phyloP scores from a whole-genome alignment of 2,329 filamentous ascomycete species.

The Ophiostoma triangulosporum region DNA sequence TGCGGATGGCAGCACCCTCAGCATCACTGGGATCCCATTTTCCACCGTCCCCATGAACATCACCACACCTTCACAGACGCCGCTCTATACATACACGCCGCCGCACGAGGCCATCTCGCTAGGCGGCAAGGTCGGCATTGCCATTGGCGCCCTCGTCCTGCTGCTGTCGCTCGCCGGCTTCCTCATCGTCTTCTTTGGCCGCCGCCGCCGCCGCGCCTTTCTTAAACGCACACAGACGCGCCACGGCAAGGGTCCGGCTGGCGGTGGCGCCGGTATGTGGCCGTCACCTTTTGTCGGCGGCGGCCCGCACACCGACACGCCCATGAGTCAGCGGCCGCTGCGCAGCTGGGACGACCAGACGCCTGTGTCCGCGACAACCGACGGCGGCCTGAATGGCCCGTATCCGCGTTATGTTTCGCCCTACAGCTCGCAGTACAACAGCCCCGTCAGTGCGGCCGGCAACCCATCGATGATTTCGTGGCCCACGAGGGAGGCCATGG shows the following conservation, averaged over 20 bases:
- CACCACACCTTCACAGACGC: conserved; percentile 32
- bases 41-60: conserved; percentile 29
- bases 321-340: conserved; percentile 39
- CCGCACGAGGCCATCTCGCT: conserved; percentile 35
- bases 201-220: conserved; percentile 38
- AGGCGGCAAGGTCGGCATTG: conserved; percentile 45
- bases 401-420: conserved; percentile 40
- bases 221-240: conserved; percentile 33
- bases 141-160: conserved; percentile 34
- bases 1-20: conserved; percentile 22
- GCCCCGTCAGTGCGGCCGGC: conserved; percentile 36
- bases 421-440: conserved; percentile 46
- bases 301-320: conserved; percentile 30
- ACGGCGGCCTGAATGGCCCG: conserved; percentile 10
- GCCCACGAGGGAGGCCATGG: conserved; percentile 18
- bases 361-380: conserved; percentile 26
- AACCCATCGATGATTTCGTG: conserved; percentile 24
- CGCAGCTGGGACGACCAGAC: conserved; percentile 40
- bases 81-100: conserved; percentile 25
- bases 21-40: conserved; percentile 32
- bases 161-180: conserved; percentile 36
- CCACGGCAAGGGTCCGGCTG: conserved; percentile 20
- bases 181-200: conserved; percentile 42
- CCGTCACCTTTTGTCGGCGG: conserved; percentile 19
- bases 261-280: too few species aligned